Percentiles rank a stretch among this genome's conserved stretches.
These are phyloP conservation scores for Leucosporidium scottii DNA, from an alignment of 768 basidiomycete genomes.

Conservation along the genomic window DNA sequence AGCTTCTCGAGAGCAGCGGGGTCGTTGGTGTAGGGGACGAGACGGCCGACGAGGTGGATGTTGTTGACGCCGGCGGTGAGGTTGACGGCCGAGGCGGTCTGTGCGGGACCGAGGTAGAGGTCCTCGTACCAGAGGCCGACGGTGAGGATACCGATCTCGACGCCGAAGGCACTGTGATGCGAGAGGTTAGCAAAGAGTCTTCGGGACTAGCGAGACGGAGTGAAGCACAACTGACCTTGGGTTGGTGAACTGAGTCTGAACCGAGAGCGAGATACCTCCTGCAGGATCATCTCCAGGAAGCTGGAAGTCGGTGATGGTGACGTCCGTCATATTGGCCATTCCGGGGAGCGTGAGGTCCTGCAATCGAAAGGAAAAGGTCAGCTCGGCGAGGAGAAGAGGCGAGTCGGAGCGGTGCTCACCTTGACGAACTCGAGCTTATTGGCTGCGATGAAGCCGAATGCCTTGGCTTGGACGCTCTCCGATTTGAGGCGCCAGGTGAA, in stretches of 20 bases:
- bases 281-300: constrained; percentile 60
- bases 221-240: constrained; percentile 9
- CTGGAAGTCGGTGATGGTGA: constrained; percentile 53
- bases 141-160: constrained; percentile 60
- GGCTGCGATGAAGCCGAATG: constrained; percentile 55
- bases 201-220: neutral
- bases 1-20: constrained; percentile 49
- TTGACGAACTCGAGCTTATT: constrained; percentile 63
- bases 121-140: constrained; percentile 58
- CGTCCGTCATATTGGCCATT: constrained; percentile 39
- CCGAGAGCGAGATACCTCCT: constrained; percentile 60
- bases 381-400: neutral
- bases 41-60: constrained; percentile 54
- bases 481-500: constrained; percentile 64
- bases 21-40: constrained; percentile 51
- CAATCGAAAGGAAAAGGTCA: neutral
- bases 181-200: neutral
- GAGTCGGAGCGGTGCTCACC: constrained; percentile 23
- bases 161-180: constrained; percentile 50
- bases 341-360: neutral
- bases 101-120: constrained; percentile 22
- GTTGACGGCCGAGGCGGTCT: neutral
- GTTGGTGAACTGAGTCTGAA: constrained; percentile 17
- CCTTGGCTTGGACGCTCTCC: constrained; percentile 56
- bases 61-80: constrained; percentile 48